phyloP scores from a whole-genome alignment of 2,329 filamentous ascomycete species.

The Chalara sp. region DNA sequence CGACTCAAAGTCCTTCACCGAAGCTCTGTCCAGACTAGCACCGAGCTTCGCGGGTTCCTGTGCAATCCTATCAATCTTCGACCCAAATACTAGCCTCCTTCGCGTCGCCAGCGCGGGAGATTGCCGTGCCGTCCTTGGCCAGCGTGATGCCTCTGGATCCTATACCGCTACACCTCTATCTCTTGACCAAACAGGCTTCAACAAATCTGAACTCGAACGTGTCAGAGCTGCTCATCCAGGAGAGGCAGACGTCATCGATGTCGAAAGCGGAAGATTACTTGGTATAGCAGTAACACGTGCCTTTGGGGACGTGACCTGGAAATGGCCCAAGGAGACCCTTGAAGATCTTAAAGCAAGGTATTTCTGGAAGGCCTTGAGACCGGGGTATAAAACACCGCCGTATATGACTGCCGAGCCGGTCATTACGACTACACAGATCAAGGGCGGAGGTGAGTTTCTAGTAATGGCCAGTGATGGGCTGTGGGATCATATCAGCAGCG shows the following conservation, averaged over 20 bases:
- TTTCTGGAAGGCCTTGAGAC: not conserved
- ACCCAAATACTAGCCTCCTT: constrained; percentile 44
- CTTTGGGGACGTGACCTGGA: constrained; percentile 64
- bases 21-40: not conserved
- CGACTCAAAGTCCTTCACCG: not conserved
- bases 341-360: not conserved
- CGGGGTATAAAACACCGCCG: constrained; percentile 41
- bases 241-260: constrained; percentile 45
- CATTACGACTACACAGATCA: constrained; percentile 48
- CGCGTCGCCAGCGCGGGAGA: constrained; percentile 62
- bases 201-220: constrained; percentile 48
- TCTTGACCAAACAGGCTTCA: constrained; percentile 60
- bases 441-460: constrained; percentile 43
- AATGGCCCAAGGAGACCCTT: constrained; percentile 45
- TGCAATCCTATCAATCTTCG: constrained; percentile 56
- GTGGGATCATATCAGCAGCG: constrained; percentile 53
- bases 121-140: constrained; percentile 23
- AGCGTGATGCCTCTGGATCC: constrained; percentile 33
- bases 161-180: constrained; percentile 52
- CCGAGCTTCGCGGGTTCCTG: constrained; percentile 46
- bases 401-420: constrained; percentile 64
- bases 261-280: constrained; percentile 45
- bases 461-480: constrained; percentile 63
- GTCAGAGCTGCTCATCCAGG: constrained; percentile 53
- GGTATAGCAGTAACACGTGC: constrained; percentile 56